Evolutionary conservation across 1,284 basidiomycete genomes (phyloP), one percentile per base, ranked within the genome.

Genomic region (Psilocybe mexicana): DNA sequence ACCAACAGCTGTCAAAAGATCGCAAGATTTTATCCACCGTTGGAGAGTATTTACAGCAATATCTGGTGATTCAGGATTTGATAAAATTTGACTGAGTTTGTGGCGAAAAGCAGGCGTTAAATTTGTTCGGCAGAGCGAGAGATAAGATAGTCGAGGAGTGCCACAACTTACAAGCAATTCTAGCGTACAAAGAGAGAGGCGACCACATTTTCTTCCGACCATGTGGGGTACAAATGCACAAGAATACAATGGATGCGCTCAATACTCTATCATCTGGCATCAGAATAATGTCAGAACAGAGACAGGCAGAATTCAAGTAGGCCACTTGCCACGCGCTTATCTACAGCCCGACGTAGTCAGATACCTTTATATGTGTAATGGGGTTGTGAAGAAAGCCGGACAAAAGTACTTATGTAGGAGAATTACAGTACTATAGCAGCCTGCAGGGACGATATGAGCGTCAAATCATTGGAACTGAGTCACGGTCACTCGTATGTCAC

Each of bases 51-150:
- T 46, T 25, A 12, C 44, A 46, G n/a, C 30, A 23, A 35, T 30
- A 35, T 35, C 28, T 26, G 30, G 18, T 18, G 7, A 8, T n/a
- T 14, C 28, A n/a, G 25, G 36, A 45, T 51, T 35, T 43, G 14
- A 25, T 25, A 12, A 26, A 26, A 28, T 51, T 23, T 33, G 35
- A 51, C 49, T 6, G 40, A 12, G 24, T 12, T 14, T 12, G 12
- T 46, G 44, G 24, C 24, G 25, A 11, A 28, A 46, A 23, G 44
- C 26, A 40, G 47, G 25, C 36, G 23, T 36, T 44, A 42, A 18
- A 50, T 45, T 30, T 18, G 38, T 14, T 44, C 54, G 46, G 54
- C 54, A 55, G 25, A 48, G 11, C 11, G 18, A 50, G 12, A 55
- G 38, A 55, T 43, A 43, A 50, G 25, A 42, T 28, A 26, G 38